Conservation (phyloP, 352 stramenopile genomes). For the Phytophthora ramorum region DNA sequence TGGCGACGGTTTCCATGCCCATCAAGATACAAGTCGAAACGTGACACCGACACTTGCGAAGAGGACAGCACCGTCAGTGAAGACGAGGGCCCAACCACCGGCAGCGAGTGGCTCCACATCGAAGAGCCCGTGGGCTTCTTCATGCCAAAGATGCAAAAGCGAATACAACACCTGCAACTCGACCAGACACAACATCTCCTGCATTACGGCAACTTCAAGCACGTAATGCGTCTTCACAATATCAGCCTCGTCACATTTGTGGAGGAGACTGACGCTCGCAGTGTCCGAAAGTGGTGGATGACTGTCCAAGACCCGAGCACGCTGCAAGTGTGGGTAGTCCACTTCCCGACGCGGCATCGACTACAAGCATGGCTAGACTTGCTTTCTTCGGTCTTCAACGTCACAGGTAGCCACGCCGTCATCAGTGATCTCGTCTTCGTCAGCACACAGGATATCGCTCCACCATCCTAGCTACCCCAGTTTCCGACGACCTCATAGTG, state of each 20-base stretch:
- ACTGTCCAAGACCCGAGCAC: constrained; percentile 59
- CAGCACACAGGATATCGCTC: constrained; percentile 2
- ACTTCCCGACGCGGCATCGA: constrained; percentile 53
- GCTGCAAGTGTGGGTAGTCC: constrained; percentile 70
- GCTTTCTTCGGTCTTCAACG: constrained; percentile 43
- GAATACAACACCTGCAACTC: constrained; percentile 54
- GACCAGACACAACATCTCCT: constrained; percentile 68
- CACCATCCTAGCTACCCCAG: constrained; percentile 4
- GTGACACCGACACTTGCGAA: constrained; percentile 26
- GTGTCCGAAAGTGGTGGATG: constrained; percentile 65
- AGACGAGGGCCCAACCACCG: constrained; percentile 16
- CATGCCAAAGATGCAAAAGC: constrained; percentile 47
- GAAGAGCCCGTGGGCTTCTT: constrained; percentile 65
- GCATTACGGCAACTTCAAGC: constrained; percentile 61
- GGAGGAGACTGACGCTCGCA: constrained; percentile 45
- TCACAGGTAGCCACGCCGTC: constrained; percentile 39
- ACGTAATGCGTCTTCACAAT: constrained; percentile 60
- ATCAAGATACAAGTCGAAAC: constrained; percentile 14
- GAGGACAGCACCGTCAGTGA: constrained; percentile 30
- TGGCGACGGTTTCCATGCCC: constrained; percentile 12
- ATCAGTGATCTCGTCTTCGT: constrained; percentile 54
- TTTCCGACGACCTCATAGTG: neutral
- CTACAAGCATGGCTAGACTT: constrained; percentile 54
- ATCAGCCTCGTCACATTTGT: constrained; percentile 69
- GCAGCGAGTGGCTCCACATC: constrained; percentile 64